Percentiles rank a stretch among this genome's conserved stretches.
Evolutionary conservation across 2,329 filamentous ascomycete genomes (phyloP).

Genomic region (Cyphellophora europaea): DNA sequence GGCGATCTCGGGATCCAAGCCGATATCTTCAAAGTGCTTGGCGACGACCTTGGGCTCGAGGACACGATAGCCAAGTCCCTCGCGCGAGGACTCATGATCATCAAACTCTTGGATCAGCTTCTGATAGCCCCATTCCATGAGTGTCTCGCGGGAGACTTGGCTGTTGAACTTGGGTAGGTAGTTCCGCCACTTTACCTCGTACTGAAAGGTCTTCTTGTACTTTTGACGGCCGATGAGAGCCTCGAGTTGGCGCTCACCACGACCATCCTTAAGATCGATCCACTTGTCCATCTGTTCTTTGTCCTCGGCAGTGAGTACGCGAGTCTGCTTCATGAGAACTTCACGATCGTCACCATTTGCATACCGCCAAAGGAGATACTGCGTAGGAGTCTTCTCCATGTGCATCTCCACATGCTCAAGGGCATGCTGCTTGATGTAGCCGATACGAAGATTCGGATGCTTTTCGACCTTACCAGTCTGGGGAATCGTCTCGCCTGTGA

Average conservation of each 20-base stretch:
- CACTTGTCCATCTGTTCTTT: constrained; percentile 84
- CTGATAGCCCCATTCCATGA: constrained; percentile 73
- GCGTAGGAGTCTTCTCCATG: constrained; percentile 96
- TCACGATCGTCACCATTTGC: constrained; percentile 95
- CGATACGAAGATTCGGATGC: constrained; percentile 96
- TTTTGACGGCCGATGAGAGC: constrained; percentile 92
- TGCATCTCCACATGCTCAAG: constrained; percentile 99
- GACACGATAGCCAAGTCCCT: constrained; percentile 91
- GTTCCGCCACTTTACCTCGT: constrained; percentile 64
- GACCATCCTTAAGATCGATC: constrained; percentile 76
- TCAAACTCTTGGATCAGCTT: constrained; percentile 98
- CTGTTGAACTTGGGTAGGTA: constrained; percentile 89
- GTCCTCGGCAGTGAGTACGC: constrained; percentile 76
- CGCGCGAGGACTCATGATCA: constrained; percentile 95
- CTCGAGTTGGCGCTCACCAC: constrained; percentile 68
- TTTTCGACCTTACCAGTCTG: constrained; percentile 85
- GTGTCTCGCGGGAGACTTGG: constrained; percentile 85
- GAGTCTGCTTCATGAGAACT: constrained; percentile 94
- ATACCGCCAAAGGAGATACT: constrained; percentile 98
- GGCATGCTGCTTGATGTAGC: constrained; percentile 99
- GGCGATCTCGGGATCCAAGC: constrained; percentile 92
- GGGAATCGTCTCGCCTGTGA: constrained; percentile 86
- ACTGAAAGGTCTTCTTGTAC: constrained; percentile 72
- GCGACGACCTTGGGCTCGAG: constrained; percentile 89
- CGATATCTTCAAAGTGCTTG: constrained; percentile 96